Conservation (phyloP, 2,329 filamentous ascomycete species). For the Aciculosporium take region DNA sequence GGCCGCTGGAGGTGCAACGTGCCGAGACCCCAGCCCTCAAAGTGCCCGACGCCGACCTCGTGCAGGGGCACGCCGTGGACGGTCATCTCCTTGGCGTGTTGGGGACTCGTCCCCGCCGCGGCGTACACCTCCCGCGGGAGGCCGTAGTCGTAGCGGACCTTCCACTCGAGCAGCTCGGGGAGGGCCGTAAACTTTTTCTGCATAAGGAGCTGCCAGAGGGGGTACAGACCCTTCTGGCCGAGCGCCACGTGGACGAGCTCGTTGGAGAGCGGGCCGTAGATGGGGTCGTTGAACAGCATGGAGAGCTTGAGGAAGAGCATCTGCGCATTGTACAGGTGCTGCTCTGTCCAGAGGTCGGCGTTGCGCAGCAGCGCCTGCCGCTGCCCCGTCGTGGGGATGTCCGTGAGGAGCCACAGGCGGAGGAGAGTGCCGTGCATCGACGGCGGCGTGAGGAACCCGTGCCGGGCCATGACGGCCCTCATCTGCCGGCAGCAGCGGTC, state of each 20-base stretch:
- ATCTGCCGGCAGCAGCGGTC: slow-evolving; percentile 46
- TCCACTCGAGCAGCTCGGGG: slow-evolving; percentile 40
- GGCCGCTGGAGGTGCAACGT: slow-evolving; percentile 33
- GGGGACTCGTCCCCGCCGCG: too few species aligned
- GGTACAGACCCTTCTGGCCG: slow-evolving; percentile 39
- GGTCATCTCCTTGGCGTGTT: slow-evolving; percentile 11
- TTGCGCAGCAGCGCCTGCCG: slow-evolving; percentile 42
- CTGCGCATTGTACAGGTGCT: slow-evolving; percentile 46
- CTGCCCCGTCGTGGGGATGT: slow-evolving; percentile 41
- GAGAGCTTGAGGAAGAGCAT: slow-evolving; percentile 59
- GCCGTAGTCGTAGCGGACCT: slow-evolving; percentile 41
- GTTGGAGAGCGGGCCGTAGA: slow-evolving; percentile 35
- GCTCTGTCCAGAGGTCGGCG: slow-evolving; percentile 37
- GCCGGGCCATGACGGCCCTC: slow-evolving; percentile 41
- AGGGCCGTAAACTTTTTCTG: slow-evolving; percentile 35
- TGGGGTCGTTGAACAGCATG: slow-evolving; percentile 53
- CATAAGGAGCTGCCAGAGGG: slow-evolving; percentile 47
- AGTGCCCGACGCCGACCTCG: slow-evolving; percentile 37
- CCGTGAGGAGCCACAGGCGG: slow-evolving; percentile 63
- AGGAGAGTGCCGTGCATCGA: slow-evolving; percentile 34
- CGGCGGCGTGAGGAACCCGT: slow-evolving; percentile 41
- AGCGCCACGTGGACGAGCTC: slow-evolving; percentile 43
- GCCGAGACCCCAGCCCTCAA: slow-evolving; percentile 42
- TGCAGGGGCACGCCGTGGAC: slow-evolving; percentile 37
- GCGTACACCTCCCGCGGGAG: slow-evolving; percentile 21